phyloP scores from a whole-genome alignment of 2,329 filamentous ascomycete genomes.

The Sarocladium kiliense region DNA sequence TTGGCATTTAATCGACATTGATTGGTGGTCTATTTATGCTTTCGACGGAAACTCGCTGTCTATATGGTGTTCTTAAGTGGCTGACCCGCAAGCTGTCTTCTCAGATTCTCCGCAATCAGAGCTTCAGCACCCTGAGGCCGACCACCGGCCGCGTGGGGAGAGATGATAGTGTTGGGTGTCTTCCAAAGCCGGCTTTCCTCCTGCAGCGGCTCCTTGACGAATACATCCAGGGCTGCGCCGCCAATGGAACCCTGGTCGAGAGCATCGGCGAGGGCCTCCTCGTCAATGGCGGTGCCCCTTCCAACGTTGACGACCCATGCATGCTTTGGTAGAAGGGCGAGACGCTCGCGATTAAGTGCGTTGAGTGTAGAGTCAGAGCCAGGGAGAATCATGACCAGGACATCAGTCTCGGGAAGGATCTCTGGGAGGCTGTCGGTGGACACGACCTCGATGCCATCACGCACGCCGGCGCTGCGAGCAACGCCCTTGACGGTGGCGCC shows the following conservation, averaged over 20 bases:
- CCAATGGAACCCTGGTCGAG: slow-evolving; percentile 38
- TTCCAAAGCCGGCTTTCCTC: slow-evolving; percentile 40
- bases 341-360: slow-evolving; percentile 47
- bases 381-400: slow-evolving; percentile 63
- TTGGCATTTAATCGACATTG: not conserved
- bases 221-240: slow-evolving; percentile 46
- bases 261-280: slow-evolving; percentile 41
- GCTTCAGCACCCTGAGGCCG: slow-evolving; percentile 55
- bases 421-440: slow-evolving; percentile 47
- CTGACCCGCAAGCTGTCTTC: slow-evolving; percentile 54
- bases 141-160: slow-evolving; percentile 55
- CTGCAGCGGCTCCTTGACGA: slow-evolving; percentile 40
- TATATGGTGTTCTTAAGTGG: slow-evolving; percentile 47
- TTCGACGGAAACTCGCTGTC: not conserved
- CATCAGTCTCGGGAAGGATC: slow-evolving; percentile 53
- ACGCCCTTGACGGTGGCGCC: slow-evolving; percentile 56
- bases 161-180: slow-evolving; percentile 47
- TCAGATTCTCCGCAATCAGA: slow-evolving; percentile 56
- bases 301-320: slow-evolving; percentile 51
- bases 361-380: slow-evolving; percentile 51
- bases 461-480: slow-evolving; percentile 50
- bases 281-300: slow-evolving; percentile 42
- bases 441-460: slow-evolving; percentile 53
- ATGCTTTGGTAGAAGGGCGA: slow-evolving; percentile 51
- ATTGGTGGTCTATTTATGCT: not conserved